These are phyloP conservation scores for Pseudogymnoascus sp. DNA, from an alignment of 2,329 filamentous ascomycete species.

Conservation along the genomic window DNA sequence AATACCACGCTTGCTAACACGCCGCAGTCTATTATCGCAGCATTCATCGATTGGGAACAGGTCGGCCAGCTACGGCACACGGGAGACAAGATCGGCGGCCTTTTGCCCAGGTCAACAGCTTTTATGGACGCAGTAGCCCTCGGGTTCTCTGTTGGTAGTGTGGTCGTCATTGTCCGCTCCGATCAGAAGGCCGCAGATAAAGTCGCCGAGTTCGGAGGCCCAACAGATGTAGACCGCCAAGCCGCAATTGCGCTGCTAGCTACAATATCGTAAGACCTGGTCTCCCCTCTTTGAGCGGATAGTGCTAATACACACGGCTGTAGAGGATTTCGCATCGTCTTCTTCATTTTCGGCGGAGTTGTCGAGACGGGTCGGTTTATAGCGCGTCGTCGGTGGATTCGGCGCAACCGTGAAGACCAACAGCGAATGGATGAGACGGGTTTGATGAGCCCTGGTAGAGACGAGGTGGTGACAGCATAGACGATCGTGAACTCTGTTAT, in stretches of 20 bases:
- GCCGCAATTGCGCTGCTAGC: neutral
- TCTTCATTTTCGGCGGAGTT: neutral
- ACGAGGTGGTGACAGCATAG: neutral
- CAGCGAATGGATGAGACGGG: neutral
- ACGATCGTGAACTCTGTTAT: neutral
- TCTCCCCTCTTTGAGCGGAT: neutral
- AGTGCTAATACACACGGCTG: neutral
- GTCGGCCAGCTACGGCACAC: neutral
- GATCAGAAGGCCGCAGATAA: neutral
- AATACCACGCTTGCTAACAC: neutral
- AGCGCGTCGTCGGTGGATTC: neutral
- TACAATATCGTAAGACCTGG: neutral
- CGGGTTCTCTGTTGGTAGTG: neutral
- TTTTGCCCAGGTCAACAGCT: neutral
- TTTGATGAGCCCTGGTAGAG: neutral
- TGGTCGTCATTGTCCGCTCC: neutral
- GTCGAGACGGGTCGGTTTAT: neutral
- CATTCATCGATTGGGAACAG: neutral
- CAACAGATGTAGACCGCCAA: neutral
- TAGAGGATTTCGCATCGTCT: neutral
- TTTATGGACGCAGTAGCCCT: neutral
- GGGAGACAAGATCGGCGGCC: neutral
- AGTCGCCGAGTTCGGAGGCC: neutral
- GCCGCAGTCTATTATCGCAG: neutral
- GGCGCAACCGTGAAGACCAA: neutral